Evolutionary conservation across 768 basidiomycete species (phyloP), one percentile per base, ranked within the genome.

Genomic region (Macrolepiota albuminosa): DNA sequence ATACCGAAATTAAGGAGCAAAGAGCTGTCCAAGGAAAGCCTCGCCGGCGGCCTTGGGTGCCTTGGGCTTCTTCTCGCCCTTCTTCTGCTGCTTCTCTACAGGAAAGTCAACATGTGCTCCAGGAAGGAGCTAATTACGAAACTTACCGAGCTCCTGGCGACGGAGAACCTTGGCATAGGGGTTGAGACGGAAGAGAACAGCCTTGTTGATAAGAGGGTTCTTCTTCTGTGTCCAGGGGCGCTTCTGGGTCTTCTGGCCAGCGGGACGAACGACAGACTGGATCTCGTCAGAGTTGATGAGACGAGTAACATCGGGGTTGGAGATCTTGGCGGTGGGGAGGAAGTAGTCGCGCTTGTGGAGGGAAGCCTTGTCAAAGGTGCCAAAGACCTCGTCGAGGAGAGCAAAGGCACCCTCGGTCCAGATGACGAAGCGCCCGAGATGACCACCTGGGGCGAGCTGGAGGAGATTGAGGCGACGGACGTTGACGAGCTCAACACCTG

Each of bases 181-280:
- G 84, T 98, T 98, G 78, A 98, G 84, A 69, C 95, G 89, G 93
- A 95, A 95, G 72, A 95, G 86, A 68, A 95, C 79, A 54, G 84
- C 89, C 82, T 91, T 95, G 88, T 97, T 97, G 78, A 85, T 75
- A 69, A 97, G 84, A 56, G 95, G 94, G 83, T 97, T 98, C 89
- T 98, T 98, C 91, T 95, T 95, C 81, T 98, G 95, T 64, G 94
- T 92, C 92, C 91, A 95, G 61, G 95, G 94, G 71, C 95, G 89
- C 78, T 95, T 97, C 77, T 89, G 88, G 62, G 78, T 71, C 76
- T 92, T 90, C 63, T 86, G 79, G 67, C 90, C 89, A 60, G 92
- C 94, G 57, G 91, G 91, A 70, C 96, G 93, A 69, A 97, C 85
- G 70, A 97, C 89, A 48, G 95, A 89, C 77, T 99, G 97, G 73